Conservation (phyloP, 805 yeast species). For the Pichia phayaonensis region DNA sequence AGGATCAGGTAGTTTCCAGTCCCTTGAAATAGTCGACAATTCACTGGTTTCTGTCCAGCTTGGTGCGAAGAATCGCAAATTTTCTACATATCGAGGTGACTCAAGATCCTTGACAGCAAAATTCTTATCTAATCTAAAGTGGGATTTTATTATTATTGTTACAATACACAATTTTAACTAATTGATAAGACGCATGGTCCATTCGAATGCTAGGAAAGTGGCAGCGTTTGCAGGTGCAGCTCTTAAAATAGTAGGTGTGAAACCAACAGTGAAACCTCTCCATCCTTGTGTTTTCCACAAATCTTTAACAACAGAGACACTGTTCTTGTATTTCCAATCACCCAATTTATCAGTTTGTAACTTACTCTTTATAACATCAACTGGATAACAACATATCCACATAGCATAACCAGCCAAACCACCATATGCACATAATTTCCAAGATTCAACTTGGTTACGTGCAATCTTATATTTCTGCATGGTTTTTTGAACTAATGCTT, state of each 20-base stretch:
- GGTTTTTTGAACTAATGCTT: constrained; percentile 71
- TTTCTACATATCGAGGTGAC: no score
- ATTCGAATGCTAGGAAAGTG: constrained; percentile 89
- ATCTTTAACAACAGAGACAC: constrained; percentile 50
- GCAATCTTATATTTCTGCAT: constrained; percentile 36
- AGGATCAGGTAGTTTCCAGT: not conserved
- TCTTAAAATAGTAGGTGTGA: constrained; percentile 84
- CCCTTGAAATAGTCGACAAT: not conserved
- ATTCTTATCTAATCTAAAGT: not conserved
- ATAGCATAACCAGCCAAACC: constrained; percentile 86
- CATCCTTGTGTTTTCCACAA: constrained; percentile 55
- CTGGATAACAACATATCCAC: constrained; percentile 82
- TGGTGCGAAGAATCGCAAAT: not conserved
- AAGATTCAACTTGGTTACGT: constrained; percentile 77
- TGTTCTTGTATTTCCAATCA: constrained; percentile 51
- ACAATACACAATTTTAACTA: constrained; percentile 11
- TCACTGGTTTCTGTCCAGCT: not conserved
- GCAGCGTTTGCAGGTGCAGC: constrained; percentile 99
- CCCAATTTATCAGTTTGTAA: constrained; percentile 67
- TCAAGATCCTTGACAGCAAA: no score
- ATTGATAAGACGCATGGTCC: constrained; percentile 63
- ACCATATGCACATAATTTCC: constrained; percentile 81
- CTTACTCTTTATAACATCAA: constrained; percentile 86
- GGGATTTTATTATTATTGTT: not conserved
- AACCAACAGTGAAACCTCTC: constrained; percentile 82